A percentile compares a stretch with the other conserved stretches of the same genome.
Evolutionary conservation across 1,139 yeast species (phyloP).

Genomic region (Kodamaea suecica): DNA sequence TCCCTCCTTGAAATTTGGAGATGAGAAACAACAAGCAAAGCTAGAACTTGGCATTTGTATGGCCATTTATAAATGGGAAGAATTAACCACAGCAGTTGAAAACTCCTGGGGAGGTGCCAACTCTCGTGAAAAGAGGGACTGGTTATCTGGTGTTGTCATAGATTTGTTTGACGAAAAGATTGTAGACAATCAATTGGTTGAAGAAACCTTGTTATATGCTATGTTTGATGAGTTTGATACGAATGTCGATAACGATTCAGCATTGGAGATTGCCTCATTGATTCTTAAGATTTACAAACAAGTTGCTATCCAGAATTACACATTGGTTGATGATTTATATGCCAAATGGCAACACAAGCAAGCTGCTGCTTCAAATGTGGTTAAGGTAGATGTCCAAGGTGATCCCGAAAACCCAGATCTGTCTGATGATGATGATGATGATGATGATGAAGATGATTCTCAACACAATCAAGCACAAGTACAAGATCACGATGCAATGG

Average conservation of each 20-base stretch:
- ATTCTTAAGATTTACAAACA: constrained; percentile 66
- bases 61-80: constrained; percentile 88
- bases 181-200: constrained; percentile 76
- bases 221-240: constrained; percentile 95
- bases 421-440: constrained; percentile 46
- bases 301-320: constrained; percentile 52
- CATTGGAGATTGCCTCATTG: constrained; percentile 66
- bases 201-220: constrained; percentile 80
- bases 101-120: constrained; percentile 96
- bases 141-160: constrained; percentile 19
- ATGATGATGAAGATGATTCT: constrained; percentile 38
- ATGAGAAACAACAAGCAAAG: constrained; percentile 70
- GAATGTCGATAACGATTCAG: constrained; percentile 84
- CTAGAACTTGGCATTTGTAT: constrained; percentile 94
- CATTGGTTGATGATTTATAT: constrained; percentile 58
- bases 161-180: constrained; percentile 61
- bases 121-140: constrained; percentile 71
- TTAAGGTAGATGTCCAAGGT: constrained; percentile 39
- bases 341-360: constrained; percentile 55
- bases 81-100: constrained; percentile 87
- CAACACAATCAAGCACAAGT: constrained; percentile 17
- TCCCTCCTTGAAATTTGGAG: constrained; percentile 47
- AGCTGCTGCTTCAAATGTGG: constrained; percentile 21
- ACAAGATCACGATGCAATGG: constrained; percentile 31
- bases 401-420: constrained; percentile 62